Percentiles rank a stretch among this genome's conserved stretches.
These are phyloP conservation scores for Abortiporus biennis DNA, from an alignment of 1,284 basidiomycete species.

Conservation along the genomic window DNA sequence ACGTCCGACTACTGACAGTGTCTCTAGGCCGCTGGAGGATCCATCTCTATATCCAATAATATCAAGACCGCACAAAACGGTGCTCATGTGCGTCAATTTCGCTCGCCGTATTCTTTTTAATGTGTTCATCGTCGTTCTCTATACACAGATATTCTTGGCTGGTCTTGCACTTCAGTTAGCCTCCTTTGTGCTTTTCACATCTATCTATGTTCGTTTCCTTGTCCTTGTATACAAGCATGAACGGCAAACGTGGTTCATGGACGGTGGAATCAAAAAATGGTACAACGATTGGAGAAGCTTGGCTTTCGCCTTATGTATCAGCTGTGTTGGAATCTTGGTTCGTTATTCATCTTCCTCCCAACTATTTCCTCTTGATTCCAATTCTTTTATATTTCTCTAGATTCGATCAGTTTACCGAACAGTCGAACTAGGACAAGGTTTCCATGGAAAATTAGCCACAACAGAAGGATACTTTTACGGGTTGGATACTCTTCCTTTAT, in stretches of 20 bases:
- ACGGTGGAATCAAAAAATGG: slow-evolving; percentile 32
- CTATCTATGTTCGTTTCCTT: slow-evolving; percentile 51
- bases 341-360: slow-evolving; percentile 12
- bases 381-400: slow-evolving; percentile 23
- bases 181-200: slow-evolving; percentile 59
- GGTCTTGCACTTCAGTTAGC: slow-evolving; percentile 56
- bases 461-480: slow-evolving; percentile 53
- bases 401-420: slow-evolving; percentile 67
- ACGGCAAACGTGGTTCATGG: slow-evolving; percentile 37
- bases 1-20: not conserved
- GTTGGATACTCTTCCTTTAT: slow-evolving; percentile 61
- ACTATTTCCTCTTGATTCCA: not conserved
- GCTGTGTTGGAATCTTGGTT: slow-evolving; percentile 61
- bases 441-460: slow-evolving; percentile 51
- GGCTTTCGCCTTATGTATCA: slow-evolving; percentile 46
- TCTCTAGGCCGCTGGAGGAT: slow-evolving; percentile 30
- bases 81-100: slow-evolving; percentile 13
- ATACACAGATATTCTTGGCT: slow-evolving; percentile 48
- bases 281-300: slow-evolving; percentile 54
- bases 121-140: not conserved
- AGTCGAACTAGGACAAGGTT: slow-evolving; percentile 62
- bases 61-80: slow-evolving; percentile 7
- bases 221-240: slow-evolving; percentile 41
- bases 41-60: slow-evolving; percentile 25
- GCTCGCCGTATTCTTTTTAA: too few species aligned